phyloP scores from a whole-genome alignment of 2,329 filamentous ascomycete species.

The Penicillium sp. region DNA sequence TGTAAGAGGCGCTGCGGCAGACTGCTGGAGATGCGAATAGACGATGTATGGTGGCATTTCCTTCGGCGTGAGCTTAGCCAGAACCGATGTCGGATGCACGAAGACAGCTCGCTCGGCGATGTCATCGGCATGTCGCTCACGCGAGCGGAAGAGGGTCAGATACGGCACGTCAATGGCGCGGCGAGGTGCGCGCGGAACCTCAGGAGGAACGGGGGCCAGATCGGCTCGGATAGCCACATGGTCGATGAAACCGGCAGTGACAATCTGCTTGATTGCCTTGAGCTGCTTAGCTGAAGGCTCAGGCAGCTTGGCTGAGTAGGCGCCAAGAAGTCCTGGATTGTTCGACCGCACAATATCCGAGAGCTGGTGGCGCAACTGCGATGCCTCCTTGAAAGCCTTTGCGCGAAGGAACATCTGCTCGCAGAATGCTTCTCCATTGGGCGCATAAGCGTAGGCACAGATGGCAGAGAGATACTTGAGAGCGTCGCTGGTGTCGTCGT shows the following conservation, averaged over 20 bases:
- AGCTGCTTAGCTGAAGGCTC: slow-evolving; percentile 62
- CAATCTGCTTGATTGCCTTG: slow-evolving; percentile 80
- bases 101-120: slow-evolving; percentile 65
- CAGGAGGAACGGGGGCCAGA: slow-evolving; percentile 66
- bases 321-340: slow-evolving; percentile 47
- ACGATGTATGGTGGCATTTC: slow-evolving; percentile 84
- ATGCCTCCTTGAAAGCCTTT: slow-evolving; percentile 81
- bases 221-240: slow-evolving; percentile 90
- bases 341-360: slow-evolving; percentile 72
- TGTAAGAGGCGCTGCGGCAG: slow-evolving; percentile 48
- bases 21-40: slow-evolving; percentile 77
- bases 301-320: slow-evolving; percentile 48
- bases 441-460: slow-evolving; percentile 75
- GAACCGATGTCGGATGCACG: slow-evolving; percentile 76
- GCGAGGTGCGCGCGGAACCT: slow-evolving; percentile 61
- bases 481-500: slow-evolving; percentile 79
- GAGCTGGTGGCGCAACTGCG: slow-evolving; percentile 76
- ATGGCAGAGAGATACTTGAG: slow-evolving; percentile 86
- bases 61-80: slow-evolving; percentile 61
- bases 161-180: slow-evolving; percentile 93
- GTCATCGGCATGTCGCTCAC: slow-evolving; percentile 40
- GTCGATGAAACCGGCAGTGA: slow-evolving; percentile 87
- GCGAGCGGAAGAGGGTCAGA: slow-evolving; percentile 70
- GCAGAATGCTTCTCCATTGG: slow-evolving; percentile 64
- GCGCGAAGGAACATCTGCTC: slow-evolving; percentile 74